These are phyloP conservation scores for Pseudogymnoascus sp. DNA, from an alignment of 2,329 filamentous ascomycete species.

Conservation along the genomic window DNA sequence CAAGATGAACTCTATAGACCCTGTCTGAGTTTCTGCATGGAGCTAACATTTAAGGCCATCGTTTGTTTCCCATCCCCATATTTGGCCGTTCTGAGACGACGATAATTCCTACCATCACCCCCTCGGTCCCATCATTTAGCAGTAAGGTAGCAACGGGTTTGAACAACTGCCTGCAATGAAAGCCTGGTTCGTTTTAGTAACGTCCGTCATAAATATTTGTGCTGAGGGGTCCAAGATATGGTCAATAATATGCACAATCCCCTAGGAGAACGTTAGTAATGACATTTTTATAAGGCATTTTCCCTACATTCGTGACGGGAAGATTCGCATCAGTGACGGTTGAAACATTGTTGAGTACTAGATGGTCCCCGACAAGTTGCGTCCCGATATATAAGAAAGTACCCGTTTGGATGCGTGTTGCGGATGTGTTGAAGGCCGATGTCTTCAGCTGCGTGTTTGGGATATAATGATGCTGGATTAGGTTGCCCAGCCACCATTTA, in stretches of 20 bases:
- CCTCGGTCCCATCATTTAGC: constrained; percentile 12
- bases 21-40: background rate
- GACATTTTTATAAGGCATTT: background rate
- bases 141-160: constrained; percentile 22
- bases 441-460: constrained; percentile 20
- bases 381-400: constrained; percentile 22
- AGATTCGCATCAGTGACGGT: constrained; percentile 12
- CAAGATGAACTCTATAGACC: background rate
- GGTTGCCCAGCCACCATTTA: constrained; percentile 24
- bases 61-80: background rate
- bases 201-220: constrained; percentile 21
- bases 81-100: background rate
- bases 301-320: constrained; percentile 18
- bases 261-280: constrained; percentile 11
- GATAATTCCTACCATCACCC: background rate
- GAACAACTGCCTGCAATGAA: constrained; percentile 25
- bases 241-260: constrained; percentile 22
- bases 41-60: background rate
- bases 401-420: constrained; percentile 21
- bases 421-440: constrained; percentile 18
- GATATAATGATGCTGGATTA: constrained; percentile 19
- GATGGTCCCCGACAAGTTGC: constrained; percentile 14
- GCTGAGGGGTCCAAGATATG: constrained; percentile 21
- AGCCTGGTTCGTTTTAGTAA: constrained; percentile 17
- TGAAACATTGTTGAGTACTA: constrained; percentile 22